A percentile compares a stretch with the other conserved stretches of the same genome.
These are phyloP conservation scores for Cutaneotrichosporon sp. DNA, from an alignment of 1,284 basidiomycete genomes.

Conservation along the genomic window DNA sequence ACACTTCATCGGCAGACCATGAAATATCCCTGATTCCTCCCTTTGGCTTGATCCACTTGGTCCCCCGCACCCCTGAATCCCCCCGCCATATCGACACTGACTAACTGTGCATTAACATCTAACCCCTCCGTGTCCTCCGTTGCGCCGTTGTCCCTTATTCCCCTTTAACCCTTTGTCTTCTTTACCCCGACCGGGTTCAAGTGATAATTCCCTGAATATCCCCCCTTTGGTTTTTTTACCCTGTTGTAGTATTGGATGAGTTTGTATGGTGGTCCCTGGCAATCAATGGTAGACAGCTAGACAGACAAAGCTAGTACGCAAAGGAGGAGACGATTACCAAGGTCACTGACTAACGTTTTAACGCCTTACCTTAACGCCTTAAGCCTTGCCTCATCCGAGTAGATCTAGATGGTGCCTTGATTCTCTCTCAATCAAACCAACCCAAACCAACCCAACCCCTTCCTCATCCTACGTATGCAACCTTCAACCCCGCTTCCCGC, in stretches of 20 bases:
- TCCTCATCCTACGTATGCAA: too few species aligned
- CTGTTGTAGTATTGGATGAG: too few species aligned
- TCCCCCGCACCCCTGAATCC: too few species aligned
- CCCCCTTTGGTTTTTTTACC: neutral
- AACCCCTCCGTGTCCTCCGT: too few species aligned
- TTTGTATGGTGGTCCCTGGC: neutral
- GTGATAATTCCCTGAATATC: neutral
- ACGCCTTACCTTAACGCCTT: too few species aligned
- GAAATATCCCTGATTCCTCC: neutral
- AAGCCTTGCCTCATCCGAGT: too few species aligned
- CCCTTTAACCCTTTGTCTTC: neutral
- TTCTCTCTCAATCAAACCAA: neutral
- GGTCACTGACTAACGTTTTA: too few species aligned
- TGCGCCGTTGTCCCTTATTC: neutral
- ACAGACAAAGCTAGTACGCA: too few species aligned
- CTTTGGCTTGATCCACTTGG: constrained; percentile 2
- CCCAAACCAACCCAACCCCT: too few species aligned
- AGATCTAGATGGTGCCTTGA: neutral
- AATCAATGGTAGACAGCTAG: too few species aligned
- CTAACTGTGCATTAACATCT: too few species aligned
- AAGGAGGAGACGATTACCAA: too few species aligned
- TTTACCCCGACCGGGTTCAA: neutral
- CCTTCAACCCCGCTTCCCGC: neutral
- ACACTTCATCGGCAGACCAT: neutral
- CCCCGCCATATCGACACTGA: neutral